Percentiles rank a stretch among this genome's conserved stretches.
Conservation (phyloP, 495 filamentous ascomycete genomes). For the Lasiosphaeris hirsuta region DNA sequence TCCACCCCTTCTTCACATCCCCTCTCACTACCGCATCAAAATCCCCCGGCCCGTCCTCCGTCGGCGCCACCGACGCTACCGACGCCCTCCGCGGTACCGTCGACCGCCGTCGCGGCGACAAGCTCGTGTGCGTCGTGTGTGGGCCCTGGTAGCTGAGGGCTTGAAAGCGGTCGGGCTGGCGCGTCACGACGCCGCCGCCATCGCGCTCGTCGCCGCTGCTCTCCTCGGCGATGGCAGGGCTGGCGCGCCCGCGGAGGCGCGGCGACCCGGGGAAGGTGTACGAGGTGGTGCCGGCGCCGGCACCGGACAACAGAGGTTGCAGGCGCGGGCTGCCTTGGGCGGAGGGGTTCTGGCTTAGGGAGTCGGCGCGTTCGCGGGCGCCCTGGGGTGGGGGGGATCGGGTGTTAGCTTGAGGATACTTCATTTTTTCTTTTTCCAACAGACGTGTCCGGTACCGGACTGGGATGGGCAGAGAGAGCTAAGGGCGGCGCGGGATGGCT, state of each 20-base stretch:
- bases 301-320: constrained; percentile 20
- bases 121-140: constrained; percentile 14
- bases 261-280: constrained; percentile 8
- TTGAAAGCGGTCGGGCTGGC: constrained; percentile 23
- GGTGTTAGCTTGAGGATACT: neutral
- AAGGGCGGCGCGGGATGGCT: neutral
- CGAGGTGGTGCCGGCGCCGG: constrained; percentile 8
- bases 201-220: constrained; percentile 22
- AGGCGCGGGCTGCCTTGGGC: constrained; percentile 20
- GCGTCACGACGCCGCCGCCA: constrained; percentile 31
- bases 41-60: constrained; percentile 1
- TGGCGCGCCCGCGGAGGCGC: neutral
- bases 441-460: neutral
- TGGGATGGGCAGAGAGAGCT: neutral
- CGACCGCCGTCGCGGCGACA: constrained; percentile 19
- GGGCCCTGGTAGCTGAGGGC: constrained; percentile 37
- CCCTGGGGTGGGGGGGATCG: constrained; percentile 6
- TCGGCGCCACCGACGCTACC: constrained; percentile 7
- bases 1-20: constrained; percentile 29
- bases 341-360: constrained; percentile 14
- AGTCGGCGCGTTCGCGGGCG: constrained; percentile 33
- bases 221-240: constrained; percentile 14
- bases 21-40: constrained; percentile 22
- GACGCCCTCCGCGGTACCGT: constrained; percentile 10
- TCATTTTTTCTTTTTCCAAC: neutral